A percentile compares a stretch with the other conserved stretches of the same genome.
phyloP scores from a whole-genome alignment of 2,329 filamentous ascomycete genomes.

The Trichoderma aggressivum region DNA sequence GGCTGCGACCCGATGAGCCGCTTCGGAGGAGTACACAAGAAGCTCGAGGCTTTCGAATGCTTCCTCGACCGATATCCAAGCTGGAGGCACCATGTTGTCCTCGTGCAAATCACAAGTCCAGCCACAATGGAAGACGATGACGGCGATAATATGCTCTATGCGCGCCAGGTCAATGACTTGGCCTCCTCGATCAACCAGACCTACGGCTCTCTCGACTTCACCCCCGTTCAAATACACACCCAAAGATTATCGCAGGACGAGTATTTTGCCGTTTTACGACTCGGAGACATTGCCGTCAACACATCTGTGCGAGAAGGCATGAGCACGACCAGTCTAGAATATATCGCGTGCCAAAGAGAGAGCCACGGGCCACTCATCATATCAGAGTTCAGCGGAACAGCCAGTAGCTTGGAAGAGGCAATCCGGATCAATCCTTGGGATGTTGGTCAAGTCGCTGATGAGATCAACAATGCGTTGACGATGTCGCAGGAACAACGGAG shows the following conservation, averaged over 20 bases:
- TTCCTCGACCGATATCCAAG: constrained; percentile 86
- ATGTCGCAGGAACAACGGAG: constrained; percentile 66
- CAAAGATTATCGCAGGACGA: constrained; percentile 86
- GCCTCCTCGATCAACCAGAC: constrained; percentile 86
- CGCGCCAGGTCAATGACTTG: constrained; percentile 81
- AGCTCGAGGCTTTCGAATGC: constrained; percentile 86
- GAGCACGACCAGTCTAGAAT: constrained; percentile 97
- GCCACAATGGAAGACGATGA: constrained; percentile 51
- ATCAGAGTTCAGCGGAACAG: constrained; percentile 95
- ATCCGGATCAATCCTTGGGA: constrained; percentile 98
- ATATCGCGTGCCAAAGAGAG: constrained; percentile 85
- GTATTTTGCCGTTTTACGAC: constrained; percentile 85
- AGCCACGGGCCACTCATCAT: constrained; percentile 83
- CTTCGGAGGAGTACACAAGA: constrained; percentile 76
- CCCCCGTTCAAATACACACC: constrained; percentile 83
- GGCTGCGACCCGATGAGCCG: constrained; percentile 63
- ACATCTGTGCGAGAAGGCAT: constrained; percentile 97
- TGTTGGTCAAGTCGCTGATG: constrained; percentile 72
- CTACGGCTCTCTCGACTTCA: constrained; percentile 82
- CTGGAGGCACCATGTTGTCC: constrained; percentile 84
- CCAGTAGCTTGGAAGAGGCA: constrained; percentile 75
- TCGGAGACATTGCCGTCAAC: constrained; percentile 86
- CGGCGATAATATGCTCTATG: constrained; percentile 71
- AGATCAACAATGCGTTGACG: constrained; percentile 75
- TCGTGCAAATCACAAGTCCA: constrained; percentile 63